Conservation (phyloP, 2,329 filamentous ascomycete species). For the Mollisia scopiformis region DNA sequence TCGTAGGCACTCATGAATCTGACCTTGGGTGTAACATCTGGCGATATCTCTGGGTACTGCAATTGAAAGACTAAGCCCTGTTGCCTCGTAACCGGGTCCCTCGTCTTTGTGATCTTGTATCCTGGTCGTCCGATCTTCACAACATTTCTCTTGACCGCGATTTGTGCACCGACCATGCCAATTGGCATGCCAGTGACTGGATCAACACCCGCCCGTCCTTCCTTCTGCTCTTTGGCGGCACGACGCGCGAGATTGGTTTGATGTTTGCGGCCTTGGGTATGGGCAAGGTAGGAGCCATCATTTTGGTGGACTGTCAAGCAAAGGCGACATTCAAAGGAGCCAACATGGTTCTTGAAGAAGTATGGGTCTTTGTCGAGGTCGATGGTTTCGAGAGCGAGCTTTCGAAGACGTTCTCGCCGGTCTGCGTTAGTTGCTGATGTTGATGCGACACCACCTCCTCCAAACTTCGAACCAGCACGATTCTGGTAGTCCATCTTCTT, state of each 20-base stretch:
- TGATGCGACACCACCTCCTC: constrained; percentile 94
- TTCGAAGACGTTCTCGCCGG: constrained; percentile 93
- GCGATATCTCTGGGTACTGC: constrained; percentile 88
- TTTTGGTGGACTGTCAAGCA: constrained; percentile 98
- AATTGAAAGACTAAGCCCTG: constrained; percentile 93
- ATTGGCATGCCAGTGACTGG: constrained; percentile 71
- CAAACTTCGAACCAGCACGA: constrained; percentile 95
- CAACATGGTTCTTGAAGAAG: constrained; percentile 99
- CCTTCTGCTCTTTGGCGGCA: constrained; percentile 92
- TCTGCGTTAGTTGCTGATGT: constrained; percentile 93
- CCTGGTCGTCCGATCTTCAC: constrained; percentile 96
- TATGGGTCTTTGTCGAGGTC: constrained; percentile 99
- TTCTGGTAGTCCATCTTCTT: constrained; percentile 76
- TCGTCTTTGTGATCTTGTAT: constrained; percentile 96
- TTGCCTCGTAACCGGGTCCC: constrained; percentile 86
- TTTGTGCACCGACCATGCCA: constrained; percentile 69
- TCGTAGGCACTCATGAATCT: constrained; percentile 98
- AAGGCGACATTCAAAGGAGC: constrained; percentile 95
- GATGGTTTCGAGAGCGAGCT: constrained; percentile 97
- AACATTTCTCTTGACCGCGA: constrained; percentile 73
- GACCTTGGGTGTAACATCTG: constrained; percentile 77
- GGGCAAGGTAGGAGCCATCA: constrained; percentile 96
- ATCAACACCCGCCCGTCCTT: constrained; percentile 71
- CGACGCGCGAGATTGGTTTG: constrained; percentile 97
- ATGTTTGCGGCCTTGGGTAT: constrained; percentile 98